These are phyloP conservation scores for Teratosphaeria nubilosa DNA, from an alignment of 2,329 filamentous ascomycete species.

Conservation along the genomic window DNA sequence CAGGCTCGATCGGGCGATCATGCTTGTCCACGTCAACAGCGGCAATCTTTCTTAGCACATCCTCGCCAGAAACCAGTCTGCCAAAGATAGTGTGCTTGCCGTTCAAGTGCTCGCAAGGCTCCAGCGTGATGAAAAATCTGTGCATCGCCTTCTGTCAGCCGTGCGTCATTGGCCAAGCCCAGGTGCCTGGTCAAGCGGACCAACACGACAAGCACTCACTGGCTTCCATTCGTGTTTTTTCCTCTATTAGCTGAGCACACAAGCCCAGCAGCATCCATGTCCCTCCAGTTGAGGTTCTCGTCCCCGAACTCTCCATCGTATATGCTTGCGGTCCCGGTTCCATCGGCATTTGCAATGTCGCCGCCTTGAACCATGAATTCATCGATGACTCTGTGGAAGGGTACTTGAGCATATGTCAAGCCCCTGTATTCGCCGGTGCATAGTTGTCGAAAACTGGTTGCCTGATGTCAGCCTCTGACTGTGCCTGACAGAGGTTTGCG, in stretches of 20 bases:
- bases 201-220: conserved; percentile 16
- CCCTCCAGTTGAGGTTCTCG: conserved; percentile 32
- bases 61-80: conserved; percentile 27
- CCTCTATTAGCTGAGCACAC: conserved; percentile 34
- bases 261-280: conserved; percentile 30
- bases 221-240: conserved; percentile 32
- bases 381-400: conserved; percentile 34
- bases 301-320: conserved; percentile 32
- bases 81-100: conserved; percentile 35
- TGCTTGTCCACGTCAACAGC: conserved; percentile 28
- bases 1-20: conserved; percentile 26
- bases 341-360: conserved; percentile 32
- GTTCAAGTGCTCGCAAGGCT: conserved; percentile 29
- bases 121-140: conserved; percentile 35
- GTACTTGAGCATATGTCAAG: conserved; percentile 28
- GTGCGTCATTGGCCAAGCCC: background rate
- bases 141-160: conserved; percentile 1
- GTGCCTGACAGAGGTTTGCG: background rate
- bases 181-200: background rate
- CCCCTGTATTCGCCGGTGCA: conserved; percentile 30
- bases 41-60: conserved; percentile 26
- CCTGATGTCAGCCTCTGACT: conserved; percentile 6
- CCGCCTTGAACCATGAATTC: conserved; percentile 38
- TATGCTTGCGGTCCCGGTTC: conserved; percentile 31
- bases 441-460: conserved; percentile 33